These are phyloP conservation scores for Nephelium lappaceum DNA, from an alignment of 345 rosid genomes.

Conservation along the genomic window DNA sequence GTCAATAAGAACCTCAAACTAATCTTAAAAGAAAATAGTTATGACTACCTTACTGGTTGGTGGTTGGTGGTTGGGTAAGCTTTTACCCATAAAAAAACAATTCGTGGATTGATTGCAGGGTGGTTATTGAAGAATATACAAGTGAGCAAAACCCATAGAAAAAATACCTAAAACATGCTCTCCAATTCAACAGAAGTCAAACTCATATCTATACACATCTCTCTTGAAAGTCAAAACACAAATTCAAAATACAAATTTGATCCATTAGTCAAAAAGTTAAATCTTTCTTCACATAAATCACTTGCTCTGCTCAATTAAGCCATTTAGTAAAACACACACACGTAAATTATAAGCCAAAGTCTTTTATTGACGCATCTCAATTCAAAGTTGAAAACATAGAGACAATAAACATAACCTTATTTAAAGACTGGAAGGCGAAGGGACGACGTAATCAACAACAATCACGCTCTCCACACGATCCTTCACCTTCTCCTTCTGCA, in stretches of 20 bases:
- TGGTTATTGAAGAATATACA: too few relatives aligned
- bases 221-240: neutral
- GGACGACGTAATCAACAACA: constrained; percentile 59
- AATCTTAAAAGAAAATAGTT: neutral
- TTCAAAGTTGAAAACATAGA: neutral
- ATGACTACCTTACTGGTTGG: too few relatives aligned
- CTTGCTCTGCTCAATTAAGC: neutral
- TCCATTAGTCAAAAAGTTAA: neutral
- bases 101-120: too few relatives aligned
- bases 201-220: neutral
- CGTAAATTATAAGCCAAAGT: neutral
- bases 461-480: constrained; percentile 60
- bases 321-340: neutral
- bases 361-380: neutral
- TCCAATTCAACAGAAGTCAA: neutral
- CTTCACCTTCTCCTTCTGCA: constrained; percentile 57
- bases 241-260: neutral
- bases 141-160: neutral
- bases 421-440: constrained; percentile 42
- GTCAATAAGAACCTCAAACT: neutral
- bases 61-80: too few relatives aligned
- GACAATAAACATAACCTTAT: constrained; percentile 2
- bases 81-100: too few relatives aligned
- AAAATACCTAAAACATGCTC: neutral
- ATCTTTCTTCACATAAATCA: neutral